A percentile compares a stretch with the other conserved stretches of the same genome.
Conservation (phyloP, 306 rosid species). For the Glycyrrhiza uralensis region DNA sequence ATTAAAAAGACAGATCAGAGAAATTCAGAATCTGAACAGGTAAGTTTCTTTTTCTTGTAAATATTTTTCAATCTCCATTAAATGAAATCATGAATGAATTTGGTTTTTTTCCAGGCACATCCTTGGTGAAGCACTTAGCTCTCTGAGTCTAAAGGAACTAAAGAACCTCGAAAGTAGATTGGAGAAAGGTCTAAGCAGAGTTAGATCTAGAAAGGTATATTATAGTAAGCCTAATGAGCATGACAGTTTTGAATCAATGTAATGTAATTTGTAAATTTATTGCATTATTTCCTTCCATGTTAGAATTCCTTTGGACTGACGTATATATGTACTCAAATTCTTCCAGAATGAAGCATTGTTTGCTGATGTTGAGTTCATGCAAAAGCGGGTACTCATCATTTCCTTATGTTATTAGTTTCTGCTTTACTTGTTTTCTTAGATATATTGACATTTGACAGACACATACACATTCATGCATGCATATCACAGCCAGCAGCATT, state of each 20-base stretch:
- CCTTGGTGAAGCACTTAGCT: slow-evolving; percentile 81
- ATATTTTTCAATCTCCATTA: too few relatives aligned
- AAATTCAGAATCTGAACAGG: slow-evolving; percentile 84
- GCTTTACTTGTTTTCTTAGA: background rate
- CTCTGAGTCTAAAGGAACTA: slow-evolving; percentile 70
- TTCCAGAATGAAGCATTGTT: slow-evolving; percentile 74
- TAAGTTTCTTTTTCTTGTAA: too few relatives aligned
- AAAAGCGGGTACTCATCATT: slow-evolving; percentile 55
- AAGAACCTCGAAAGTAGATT: slow-evolving; percentile 82
- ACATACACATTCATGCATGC: too few relatives aligned
- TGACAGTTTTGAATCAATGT: too few relatives aligned
- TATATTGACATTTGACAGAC: too few relatives aligned
- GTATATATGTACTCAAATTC: background rate
- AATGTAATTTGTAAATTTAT: too few relatives aligned
- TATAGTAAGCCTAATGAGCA: too few relatives aligned
- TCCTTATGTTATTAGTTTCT: background rate
- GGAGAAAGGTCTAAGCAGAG: slow-evolving; percentile 91
- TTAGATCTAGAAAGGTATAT: slow-evolving; percentile 84
- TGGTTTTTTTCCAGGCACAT: slow-evolving; percentile 59
- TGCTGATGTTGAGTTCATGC: slow-evolving; percentile 91
- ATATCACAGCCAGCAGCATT: too few relatives aligned
- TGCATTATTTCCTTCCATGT: background rate
- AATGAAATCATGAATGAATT: background rate
- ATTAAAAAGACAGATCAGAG: slow-evolving; percentile 78
- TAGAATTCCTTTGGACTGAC: slow-evolving; percentile 11